Evolutionary conservation across 2,329 filamentous ascomycete species (phyloP).

Genomic region (Curvularia eragrostidis): DNA sequence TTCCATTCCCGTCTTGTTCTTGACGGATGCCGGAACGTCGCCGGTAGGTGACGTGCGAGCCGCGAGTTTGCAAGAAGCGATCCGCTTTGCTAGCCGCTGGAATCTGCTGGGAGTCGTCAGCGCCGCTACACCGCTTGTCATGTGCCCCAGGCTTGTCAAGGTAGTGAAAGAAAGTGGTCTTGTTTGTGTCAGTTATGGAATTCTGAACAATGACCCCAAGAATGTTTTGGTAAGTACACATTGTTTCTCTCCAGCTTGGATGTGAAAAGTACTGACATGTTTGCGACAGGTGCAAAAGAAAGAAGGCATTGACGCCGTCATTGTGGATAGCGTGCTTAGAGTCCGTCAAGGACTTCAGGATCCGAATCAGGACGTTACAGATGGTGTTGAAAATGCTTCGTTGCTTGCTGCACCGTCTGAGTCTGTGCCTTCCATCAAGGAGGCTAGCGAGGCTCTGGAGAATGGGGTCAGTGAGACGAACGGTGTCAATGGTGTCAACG

Average conservation of each 20-base stretch:
- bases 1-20: conserved; percentile 91
- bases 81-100: conserved; percentile 94
- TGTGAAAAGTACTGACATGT: neutral
- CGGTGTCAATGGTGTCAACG: neutral
- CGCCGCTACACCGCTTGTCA: conserved; percentile 85
- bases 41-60: conserved; percentile 88
- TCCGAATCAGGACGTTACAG: conserved; percentile 16
- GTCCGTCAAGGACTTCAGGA: conserved; percentile 88
- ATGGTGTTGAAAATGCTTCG: conserved; percentile 6
- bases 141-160: conserved; percentile 84
- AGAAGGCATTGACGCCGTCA: conserved; percentile 96
- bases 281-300: conserved; percentile 79
- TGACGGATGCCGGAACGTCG: conserved; percentile 85
- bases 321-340: conserved; percentile 91
- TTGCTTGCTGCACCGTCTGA: conserved; percentile 14
- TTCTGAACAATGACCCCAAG: conserved; percentile 82
- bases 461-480: neutral
- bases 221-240: conserved; percentile 76
- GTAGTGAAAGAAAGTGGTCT: conserved; percentile 94
- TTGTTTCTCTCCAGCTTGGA: neutral
- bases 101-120: conserved; percentile 91
- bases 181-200: conserved; percentile 95
- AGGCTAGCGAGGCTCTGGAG: conserved; percentile 8
- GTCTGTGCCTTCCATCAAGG: conserved; percentile 13
- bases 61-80: conserved; percentile 90